Evolutionary conservation across 2,329 filamentous ascomycete species (phyloP), one percentile per base, ranked within the genome.

Genomic region (Monosporascus sp.): DNA sequence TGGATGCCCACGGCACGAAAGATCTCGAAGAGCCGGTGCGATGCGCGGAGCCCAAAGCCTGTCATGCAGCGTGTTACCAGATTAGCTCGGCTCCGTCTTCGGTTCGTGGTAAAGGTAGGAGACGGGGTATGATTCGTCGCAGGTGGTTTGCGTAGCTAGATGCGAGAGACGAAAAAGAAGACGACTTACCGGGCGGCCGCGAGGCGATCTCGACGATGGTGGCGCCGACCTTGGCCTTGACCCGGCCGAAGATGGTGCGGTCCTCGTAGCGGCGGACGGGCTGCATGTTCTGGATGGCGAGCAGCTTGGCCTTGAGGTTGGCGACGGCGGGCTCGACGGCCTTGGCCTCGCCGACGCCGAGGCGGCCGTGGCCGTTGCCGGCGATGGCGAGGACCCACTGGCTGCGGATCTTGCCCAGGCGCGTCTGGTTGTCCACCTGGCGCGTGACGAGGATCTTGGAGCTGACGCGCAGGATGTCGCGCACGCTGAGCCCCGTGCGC

Each of bases 1-100:
- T 87, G 80, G 65, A 99, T 90, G 60, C 94, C 94, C 41, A 85
- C 88, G 48, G 86, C 86, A 59, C 90, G 88, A 67, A 89, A 92
- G 78, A 99, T 91, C 72, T 99, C 93, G 73, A 92, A 97, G 70
- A 99, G 93, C 60, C 91, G 83, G 68, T 89, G 85, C 64, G 96
- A 90, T 69, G 89, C 90, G 65, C 94, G 90, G 61, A 97, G 86
- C 67, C 94, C 94, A 65, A 97, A 99, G 55, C 94, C 94, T 97
- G 56, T 24, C 6, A 7, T 2, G 27, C 11, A 11, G 27, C 9
- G 27, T 11, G 11, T 5, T 11, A 31, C 27, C 27, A 11, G 27
- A 31, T 31, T 31, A 31, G 27, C 9, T 5, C 9, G 3, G 27
- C 5, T 31, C 27, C 9, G 27, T 31, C 27, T 31, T 5, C 27